Evolutionary conservation across 371 early-diverging fungal genomes (phyloP).

Genomic region (Smittium mucronatum): DNA sequence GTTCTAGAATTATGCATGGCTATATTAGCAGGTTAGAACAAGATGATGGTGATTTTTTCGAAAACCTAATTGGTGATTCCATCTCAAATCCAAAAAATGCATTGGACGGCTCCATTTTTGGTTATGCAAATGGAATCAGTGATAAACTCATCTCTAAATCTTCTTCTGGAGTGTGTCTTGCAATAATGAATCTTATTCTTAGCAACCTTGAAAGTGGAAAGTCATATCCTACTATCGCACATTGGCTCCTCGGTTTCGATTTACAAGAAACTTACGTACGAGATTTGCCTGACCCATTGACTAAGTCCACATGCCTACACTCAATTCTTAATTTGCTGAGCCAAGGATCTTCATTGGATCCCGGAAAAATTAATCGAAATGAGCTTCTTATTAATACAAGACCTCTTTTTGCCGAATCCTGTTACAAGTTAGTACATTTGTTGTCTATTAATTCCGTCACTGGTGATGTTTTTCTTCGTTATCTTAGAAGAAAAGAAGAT

Average conservation of each 20-base stretch:
- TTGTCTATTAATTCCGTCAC: conserved; percentile 59
- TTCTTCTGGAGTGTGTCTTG: conserved; percentile 33
- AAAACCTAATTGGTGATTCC: conserved; percentile 6
- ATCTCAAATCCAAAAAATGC: conserved; percentile 7
- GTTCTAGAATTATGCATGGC: conserved; percentile 56
- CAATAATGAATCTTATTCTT: conserved; percentile 43
- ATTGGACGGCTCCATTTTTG: conserved; percentile 18
- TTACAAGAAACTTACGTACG: conserved; percentile 24
- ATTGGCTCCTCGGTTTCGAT: conserved; percentile 75
- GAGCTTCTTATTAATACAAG: conserved; percentile 47
- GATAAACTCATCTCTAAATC: conserved; percentile 19
- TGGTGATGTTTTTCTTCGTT: conserved; percentile 56
- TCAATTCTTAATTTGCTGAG: conserved; percentile 52
- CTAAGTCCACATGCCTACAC: conserved; percentile 49
- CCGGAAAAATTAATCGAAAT: conserved; percentile 13
- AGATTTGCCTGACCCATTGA: conserved; percentile 29
- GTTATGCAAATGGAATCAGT: conserved; percentile 24
- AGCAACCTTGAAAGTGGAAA: conserved; percentile 29
- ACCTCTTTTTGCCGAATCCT: conserved; percentile 71
- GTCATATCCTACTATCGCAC: conserved; percentile 54
- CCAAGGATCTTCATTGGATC: conserved; percentile 27
- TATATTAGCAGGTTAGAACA: conserved; percentile 58
- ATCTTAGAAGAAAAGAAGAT: conserved; percentile 61
- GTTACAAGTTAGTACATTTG: conserved; percentile 67
- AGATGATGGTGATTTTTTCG: conserved; percentile 26